Evolutionary conservation across 2,329 filamentous ascomycete species (phyloP).

Genomic region (Claviceps sp.): DNA sequence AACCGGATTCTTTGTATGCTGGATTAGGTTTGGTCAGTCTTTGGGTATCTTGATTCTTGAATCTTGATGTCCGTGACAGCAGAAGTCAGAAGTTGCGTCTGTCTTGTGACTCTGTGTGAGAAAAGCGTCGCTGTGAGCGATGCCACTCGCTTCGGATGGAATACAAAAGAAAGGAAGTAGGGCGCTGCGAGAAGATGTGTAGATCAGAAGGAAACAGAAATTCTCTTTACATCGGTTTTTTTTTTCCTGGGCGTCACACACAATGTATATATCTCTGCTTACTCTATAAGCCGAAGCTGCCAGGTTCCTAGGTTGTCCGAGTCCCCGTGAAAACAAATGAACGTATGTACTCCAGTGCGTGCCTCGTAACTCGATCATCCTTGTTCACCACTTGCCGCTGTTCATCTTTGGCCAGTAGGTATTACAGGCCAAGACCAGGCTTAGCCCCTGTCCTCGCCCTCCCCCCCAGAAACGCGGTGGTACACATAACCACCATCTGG

Average conservation of each 20-base stretch:
- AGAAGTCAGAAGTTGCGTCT: not conserved
- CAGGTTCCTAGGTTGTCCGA: conserved; percentile 3
- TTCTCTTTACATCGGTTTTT: not conserved
- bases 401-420: not conserved
- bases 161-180: conserved; percentile 1
- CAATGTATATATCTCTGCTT: conserved; percentile 10
- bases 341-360: not conserved
- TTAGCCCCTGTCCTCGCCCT: not conserved
- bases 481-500: conserved; percentile 4
- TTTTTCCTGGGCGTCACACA: conserved; percentile 5
- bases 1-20: not conserved
- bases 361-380: conserved; percentile 3
- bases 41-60: not conserved
- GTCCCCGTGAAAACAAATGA: conserved; percentile 3
- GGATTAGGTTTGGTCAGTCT: not conserved
- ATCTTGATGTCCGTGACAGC: not conserved
- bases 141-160: not conserved
- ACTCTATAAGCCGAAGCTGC: conserved; percentile 4
- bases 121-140: not conserved
- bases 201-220: conserved; percentile 2
- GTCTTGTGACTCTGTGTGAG: not conserved
- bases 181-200: not conserved
- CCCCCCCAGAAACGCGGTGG: not conserved
- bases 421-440: not conserved
- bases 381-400: conserved; percentile 1